Conservation (phyloP, 2,329 filamentous ascomycete species). For the Neonectria sp. region DNA sequence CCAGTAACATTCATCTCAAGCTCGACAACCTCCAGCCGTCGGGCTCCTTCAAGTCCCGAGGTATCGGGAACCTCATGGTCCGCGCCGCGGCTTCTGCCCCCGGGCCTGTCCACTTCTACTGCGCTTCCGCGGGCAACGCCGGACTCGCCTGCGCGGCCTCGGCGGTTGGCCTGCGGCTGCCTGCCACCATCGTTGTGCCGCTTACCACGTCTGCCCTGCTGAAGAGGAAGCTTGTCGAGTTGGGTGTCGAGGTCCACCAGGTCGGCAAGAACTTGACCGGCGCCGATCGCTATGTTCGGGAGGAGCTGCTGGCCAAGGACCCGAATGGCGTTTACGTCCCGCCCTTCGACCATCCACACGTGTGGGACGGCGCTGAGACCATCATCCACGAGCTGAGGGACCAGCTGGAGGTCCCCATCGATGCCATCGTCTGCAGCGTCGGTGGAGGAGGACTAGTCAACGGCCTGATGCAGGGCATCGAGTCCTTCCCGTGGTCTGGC, state of each 20-base stretch:
- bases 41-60: constrained; percentile 88
- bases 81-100: constrained; percentile 52
- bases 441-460: constrained; percentile 87
- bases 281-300: constrained; percentile 77
- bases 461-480: constrained; percentile 80
- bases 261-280: constrained; percentile 78
- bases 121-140: constrained; percentile 86
- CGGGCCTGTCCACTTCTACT: constrained; percentile 78
- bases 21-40: constrained; percentile 88
- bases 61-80: constrained; percentile 79
- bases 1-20: constrained; percentile 85
- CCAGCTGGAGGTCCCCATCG: constrained; percentile 65
- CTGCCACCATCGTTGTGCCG: constrained; percentile 84
- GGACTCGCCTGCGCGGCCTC: constrained; percentile 86
- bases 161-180: constrained; percentile 73
- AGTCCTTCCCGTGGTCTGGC: constrained; percentile 57
- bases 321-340: constrained; percentile 74
- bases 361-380: constrained; percentile 77
- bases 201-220: constrained; percentile 76
- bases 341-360: constrained; percentile 77
- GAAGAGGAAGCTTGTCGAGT: constrained; percentile 77
- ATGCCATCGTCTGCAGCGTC: constrained; percentile 83
- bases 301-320: constrained; percentile 69
- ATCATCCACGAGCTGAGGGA: constrained; percentile 67
- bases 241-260: constrained; percentile 79